A percentile compares a stretch with the other conserved stretches of the same genome.
phyloP scores from a whole-genome alignment of 352 stramenopile species.

The Globisporangium heterothallicum region DNA sequence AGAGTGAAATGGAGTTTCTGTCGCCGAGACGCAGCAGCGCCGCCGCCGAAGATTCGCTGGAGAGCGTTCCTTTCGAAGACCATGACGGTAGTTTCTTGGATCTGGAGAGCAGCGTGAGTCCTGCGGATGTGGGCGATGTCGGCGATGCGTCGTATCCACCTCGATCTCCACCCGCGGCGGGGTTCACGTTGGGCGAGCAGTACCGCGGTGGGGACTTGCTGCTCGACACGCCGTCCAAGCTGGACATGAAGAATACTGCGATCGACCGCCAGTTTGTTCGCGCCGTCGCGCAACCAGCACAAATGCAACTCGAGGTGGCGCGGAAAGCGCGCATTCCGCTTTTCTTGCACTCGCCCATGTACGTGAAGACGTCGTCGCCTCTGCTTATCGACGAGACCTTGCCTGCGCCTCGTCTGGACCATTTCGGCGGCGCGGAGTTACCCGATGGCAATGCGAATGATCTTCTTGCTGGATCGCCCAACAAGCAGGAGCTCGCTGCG shows the following conservation, averaged over 20 bases:
- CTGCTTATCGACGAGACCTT: conserved; percentile 45
- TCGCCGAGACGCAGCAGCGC: conserved; percentile 19
- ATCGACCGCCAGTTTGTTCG: conserved; percentile 72
- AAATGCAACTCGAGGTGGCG: conserved; percentile 85
- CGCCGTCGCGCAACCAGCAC: conserved; percentile 57
- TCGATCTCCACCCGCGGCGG: conserved; percentile 3
- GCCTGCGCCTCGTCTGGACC: conserved; percentile 11
- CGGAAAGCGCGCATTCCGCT: conserved; percentile 77
- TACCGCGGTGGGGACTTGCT: conserved; percentile 12
- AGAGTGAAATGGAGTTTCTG: conserved; percentile 44
- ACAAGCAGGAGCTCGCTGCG: conserved; percentile 1
- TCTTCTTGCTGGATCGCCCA: conserved; percentile 6
- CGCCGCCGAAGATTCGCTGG: conserved; percentile 29
- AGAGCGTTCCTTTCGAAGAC: conserved; percentile 54
- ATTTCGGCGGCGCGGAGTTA: conserved; percentile 15
- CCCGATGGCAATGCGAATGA: conserved; percentile 14
- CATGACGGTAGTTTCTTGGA: conserved; percentile 41
- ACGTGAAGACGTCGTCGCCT: conserved; percentile 65
- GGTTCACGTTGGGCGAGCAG: neutral
- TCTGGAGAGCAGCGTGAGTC: conserved; percentile 34
- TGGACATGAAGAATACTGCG: conserved; percentile 38
- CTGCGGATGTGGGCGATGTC: conserved; percentile 16
- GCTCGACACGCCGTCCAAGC: conserved; percentile 27
- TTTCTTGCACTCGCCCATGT: conserved; percentile 85
- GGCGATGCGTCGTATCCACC: conserved; percentile 19